Percentiles rank a stretch among this genome's conserved stretches.
Evolutionary conservation across 1,284 basidiomycete genomes (phyloP).

Genomic region (Marasmius sp.): DNA sequence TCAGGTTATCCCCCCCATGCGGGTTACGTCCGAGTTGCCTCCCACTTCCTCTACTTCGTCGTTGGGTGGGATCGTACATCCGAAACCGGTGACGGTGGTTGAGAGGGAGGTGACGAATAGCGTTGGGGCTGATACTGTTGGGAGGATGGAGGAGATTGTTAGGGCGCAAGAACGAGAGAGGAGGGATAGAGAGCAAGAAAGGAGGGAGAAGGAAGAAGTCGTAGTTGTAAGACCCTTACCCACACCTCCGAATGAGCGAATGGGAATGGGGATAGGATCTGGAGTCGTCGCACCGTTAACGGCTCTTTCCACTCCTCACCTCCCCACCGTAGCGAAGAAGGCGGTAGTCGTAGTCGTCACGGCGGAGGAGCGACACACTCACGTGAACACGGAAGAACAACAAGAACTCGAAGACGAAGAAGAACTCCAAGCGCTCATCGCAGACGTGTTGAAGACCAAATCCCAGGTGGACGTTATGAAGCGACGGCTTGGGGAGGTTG

Average conservation of each 20-base stretch:
- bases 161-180: neutral
- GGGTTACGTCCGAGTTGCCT: neutral
- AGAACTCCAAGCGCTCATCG: constrained; percentile 28
- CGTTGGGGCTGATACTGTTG: neutral
- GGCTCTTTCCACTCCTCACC: too few relatives aligned
- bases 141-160: neutral
- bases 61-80: constrained; percentile 4
- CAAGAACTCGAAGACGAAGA: constrained; percentile 9
- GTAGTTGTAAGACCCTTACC: neutral
- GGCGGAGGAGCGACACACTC: too few relatives aligned
- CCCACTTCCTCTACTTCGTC: too few relatives aligned
- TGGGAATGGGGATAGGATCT: too few relatives aligned
- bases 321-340: neutral
- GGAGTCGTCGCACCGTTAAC: neutral
- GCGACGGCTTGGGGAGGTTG: constrained; percentile 6
- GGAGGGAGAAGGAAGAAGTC: neutral
- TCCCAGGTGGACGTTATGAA: constrained; percentile 27
- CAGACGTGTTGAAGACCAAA: constrained; percentile 26
- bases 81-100: constrained; percentile 1
- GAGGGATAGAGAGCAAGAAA: too few relatives aligned
- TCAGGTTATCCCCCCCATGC: neutral
- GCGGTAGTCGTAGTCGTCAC: neutral
- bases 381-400: neutral
- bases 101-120: neutral
- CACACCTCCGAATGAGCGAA: neutral